A percentile compares a stretch with the other conserved stretches of the same genome.
Conservation (phyloP, 2,329 filamentous ascomycete species). For the Pseudopithomyces maydicus region DNA sequence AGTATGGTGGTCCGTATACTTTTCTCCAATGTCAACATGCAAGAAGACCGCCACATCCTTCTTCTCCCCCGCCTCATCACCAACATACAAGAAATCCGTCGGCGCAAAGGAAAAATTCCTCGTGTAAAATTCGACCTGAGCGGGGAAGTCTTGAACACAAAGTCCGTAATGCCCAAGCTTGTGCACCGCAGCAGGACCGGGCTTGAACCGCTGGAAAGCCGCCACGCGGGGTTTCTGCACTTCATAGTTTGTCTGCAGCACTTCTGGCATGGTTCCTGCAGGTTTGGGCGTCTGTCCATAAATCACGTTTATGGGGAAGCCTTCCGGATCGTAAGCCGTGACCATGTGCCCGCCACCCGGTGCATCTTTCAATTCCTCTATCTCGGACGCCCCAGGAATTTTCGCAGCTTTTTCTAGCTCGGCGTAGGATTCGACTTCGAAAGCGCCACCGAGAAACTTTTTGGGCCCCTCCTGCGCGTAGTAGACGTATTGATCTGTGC, state of each 20-base stretch:
- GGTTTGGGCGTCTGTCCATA: conserved; percentile 57
- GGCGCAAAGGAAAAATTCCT: conserved; percentile 54
- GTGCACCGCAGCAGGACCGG: conserved; percentile 56
- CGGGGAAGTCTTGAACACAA: conserved; percentile 45
- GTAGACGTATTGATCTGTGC: conserved; percentile 64
- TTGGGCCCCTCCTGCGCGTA: conserved; percentile 57
- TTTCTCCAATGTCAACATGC: conserved; percentile 59
- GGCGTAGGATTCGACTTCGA: conserved; percentile 61
- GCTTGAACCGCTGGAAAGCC: conserved; percentile 58
- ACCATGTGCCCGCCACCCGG: conserved; percentile 61
- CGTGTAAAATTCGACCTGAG: conserved; percentile 52
- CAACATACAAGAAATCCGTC: conserved; percentile 51
- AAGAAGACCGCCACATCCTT: conserved; percentile 56
- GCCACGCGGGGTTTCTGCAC: conserved; percentile 53
- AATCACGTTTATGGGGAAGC: conserved; percentile 63
- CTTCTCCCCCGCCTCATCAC: conserved; percentile 9
- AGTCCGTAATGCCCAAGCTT: conserved; percentile 58
- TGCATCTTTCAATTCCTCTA: conserved; percentile 56
- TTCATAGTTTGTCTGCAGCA: conserved; percentile 51
- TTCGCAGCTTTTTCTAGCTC: conserved; percentile 58
- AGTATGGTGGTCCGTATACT: conserved; percentile 60
- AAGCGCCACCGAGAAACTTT: conserved; percentile 63
- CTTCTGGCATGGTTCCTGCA: conserved; percentile 55
- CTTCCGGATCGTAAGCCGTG: conserved; percentile 53
- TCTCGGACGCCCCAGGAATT: conserved; percentile 54